Percentiles rank a stretch among this genome's conserved stretches.
Evolutionary conservation across 1,284 basidiomycete genomes (phyloP).

Genomic region (Naganishia sp.): DNA sequence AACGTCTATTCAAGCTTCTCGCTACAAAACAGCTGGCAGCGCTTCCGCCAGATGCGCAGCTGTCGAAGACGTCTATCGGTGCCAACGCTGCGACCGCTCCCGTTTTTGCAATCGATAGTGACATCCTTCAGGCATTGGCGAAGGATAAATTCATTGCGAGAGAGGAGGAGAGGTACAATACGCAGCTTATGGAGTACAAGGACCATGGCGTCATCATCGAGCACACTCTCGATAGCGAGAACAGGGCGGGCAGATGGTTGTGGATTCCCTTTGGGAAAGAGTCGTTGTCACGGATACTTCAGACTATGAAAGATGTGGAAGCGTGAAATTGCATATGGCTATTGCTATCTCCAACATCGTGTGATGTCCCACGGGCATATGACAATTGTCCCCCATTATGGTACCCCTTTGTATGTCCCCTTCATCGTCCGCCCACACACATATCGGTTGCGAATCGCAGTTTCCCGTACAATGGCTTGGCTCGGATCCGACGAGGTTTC

Average conservation of each 20-base stretch:
- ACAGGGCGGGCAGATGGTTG: conserved; percentile 56
- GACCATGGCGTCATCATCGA: conserved; percentile 79
- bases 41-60: conserved; percentile 54
- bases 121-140: conserved; percentile 47
- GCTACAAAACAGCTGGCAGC: conserved; percentile 65
- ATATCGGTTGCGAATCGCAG: too few species aligned
- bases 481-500: too few species aligned
- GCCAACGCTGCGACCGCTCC: conserved; percentile 42
- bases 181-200: conserved; percentile 80
- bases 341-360: too few species aligned
- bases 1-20: conserved; percentile 72
- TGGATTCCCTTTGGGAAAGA: conserved; percentile 83
- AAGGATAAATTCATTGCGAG: conserved; percentile 78
- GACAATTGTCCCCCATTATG: too few species aligned
- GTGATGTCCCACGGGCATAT: too few species aligned
- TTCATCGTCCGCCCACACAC: too few species aligned
- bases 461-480: too few species aligned
- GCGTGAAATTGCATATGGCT: conserved; percentile 17
- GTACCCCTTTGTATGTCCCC: too few species aligned
- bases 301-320: conserved; percentile 42
- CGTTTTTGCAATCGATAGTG: conserved; percentile 49
- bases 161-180: conserved; percentile 76
- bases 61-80: conserved; percentile 28
- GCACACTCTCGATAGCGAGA: conserved; percentile 51
- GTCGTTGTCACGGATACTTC: conserved; percentile 51